Percentiles rank a stretch among this genome's conserved stretches.
phyloP scores from a whole-genome alignment of 352 stramenopile genomes.

The Paralagenidium karlingii region DNA sequence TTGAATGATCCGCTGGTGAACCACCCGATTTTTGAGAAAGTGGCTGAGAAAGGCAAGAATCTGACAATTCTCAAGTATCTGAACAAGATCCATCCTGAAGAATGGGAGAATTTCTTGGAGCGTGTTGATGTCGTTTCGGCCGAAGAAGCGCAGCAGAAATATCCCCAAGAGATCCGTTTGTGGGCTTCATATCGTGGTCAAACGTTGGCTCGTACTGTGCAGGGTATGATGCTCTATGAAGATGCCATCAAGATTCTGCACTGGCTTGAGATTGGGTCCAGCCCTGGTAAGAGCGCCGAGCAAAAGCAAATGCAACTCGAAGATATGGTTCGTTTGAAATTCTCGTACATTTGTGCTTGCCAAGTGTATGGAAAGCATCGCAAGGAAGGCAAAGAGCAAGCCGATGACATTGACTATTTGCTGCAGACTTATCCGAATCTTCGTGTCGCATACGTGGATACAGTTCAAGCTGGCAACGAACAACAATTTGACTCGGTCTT shows the following conservation, averaged over 20 bases:
- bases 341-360: constrained; percentile 76
- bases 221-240: constrained; percentile 78
- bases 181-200: constrained; percentile 72
- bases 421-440: constrained; percentile 65
- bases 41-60: constrained; percentile 69
- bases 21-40: constrained; percentile 54
- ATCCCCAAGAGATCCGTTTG: constrained; percentile 53
- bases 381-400: constrained; percentile 46
- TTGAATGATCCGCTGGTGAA: constrained; percentile 57
- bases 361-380: constrained; percentile 75
- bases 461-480: constrained; percentile 15
- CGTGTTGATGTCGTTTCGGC: constrained; percentile 46
- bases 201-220: constrained; percentile 56
- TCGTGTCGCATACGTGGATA: constrained; percentile 73
- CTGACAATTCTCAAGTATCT: constrained; percentile 75
- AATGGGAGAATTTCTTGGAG: constrained; percentile 74
- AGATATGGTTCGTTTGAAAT: constrained; percentile 74
- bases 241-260: constrained; percentile 75
- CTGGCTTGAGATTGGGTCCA: constrained; percentile 69
- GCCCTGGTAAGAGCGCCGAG: constrained; percentile 39
- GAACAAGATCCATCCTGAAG: constrained; percentile 59
- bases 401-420: constrained; percentile 64
- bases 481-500: constrained; percentile 52
- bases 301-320: constrained; percentile 63
- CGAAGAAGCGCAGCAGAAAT: constrained; percentile 49